Percentiles rank a stretch among this genome's conserved stretches.
phyloP scores from a whole-genome alignment of 805 yeast genomes.

The Yamadazyma olivae region DNA sequence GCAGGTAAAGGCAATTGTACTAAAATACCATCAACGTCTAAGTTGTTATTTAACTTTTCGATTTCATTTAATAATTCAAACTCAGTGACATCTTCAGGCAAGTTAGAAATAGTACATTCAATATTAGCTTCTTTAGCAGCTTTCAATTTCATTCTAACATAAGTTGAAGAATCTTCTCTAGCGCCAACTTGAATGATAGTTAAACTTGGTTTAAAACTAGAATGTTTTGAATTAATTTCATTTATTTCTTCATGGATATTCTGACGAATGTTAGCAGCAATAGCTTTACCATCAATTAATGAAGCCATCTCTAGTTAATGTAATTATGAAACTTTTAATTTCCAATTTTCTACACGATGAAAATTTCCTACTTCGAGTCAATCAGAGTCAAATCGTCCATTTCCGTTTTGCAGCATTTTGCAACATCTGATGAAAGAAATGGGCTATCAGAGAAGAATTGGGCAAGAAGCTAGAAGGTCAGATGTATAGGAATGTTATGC shows the following conservation, averaged over 20 bases:
- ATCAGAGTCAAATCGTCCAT: too few relatives aligned
- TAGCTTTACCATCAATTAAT: slow-evolving; percentile 42
- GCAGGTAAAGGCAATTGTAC: slow-evolving; percentile 72
- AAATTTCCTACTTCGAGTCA: too few relatives aligned
- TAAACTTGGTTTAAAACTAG: slow-evolving; percentile 61
- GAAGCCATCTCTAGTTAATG: not conserved
- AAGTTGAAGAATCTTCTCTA: slow-evolving; percentile 77
- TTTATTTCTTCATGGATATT: slow-evolving; percentile 39
- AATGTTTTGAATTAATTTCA: slow-evolving; percentile 39
- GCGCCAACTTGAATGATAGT: slow-evolving; percentile 75
- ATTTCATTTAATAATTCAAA: slow-evolving; percentile 53
- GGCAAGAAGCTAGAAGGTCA: too few relatives aligned
- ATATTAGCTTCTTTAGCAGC: slow-evolving; percentile 74
- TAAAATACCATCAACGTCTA: slow-evolving; percentile 65
- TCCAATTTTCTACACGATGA: too few relatives aligned
- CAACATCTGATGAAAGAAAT: too few relatives aligned
- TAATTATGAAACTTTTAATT: too few relatives aligned
- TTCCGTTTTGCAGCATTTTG: too few relatives aligned
- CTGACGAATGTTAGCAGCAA: slow-evolving; percentile 38
- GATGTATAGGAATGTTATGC: too few relatives aligned
- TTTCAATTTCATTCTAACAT: slow-evolving; percentile 75
- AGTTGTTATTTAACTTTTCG: slow-evolving; percentile 53
- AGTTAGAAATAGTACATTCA: slow-evolving; percentile 54
- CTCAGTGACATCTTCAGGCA: slow-evolving; percentile 58
- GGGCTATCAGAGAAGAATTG: too few relatives aligned